Evolutionary conservation across 768 basidiomycete species (phyloP).

Genomic region (Brasilioporus rufonigricans): DNA sequence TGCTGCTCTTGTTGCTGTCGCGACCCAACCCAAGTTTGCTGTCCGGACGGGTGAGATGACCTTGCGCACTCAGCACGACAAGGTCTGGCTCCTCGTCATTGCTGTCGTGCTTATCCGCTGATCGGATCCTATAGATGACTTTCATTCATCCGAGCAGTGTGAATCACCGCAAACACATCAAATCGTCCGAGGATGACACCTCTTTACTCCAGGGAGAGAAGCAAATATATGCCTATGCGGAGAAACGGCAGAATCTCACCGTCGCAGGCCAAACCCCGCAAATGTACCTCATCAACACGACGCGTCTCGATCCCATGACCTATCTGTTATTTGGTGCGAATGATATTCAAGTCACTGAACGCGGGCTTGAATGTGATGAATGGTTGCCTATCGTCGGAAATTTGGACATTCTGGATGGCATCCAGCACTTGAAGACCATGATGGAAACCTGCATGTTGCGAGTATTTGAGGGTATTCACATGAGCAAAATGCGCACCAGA

Average conservation of each 20-base stretch:
- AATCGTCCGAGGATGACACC: conserved; percentile 18
- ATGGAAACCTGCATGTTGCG: conserved; percentile 85
- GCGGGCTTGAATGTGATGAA: conserved; percentile 81
- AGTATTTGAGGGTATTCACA: conserved; percentile 81
- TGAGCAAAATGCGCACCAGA: conserved; percentile 33
- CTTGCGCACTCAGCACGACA: conserved; percentile 77
- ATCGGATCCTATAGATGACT: conserved; percentile 46
- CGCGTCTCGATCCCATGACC: conserved; percentile 82
- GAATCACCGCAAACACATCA: conserved; percentile 61
- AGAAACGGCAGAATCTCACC: conserved; percentile 79
- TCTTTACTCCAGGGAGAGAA: conserved; percentile 45
- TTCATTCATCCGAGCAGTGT: conserved; percentile 87
- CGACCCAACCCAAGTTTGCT: conserved; percentile 89
- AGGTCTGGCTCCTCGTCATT: conserved; percentile 46
- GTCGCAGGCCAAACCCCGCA: conserved; percentile 45
- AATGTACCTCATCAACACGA: conserved; percentile 76
- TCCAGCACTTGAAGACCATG: conserved; percentile 75
- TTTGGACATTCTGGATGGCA: conserved; percentile 70
- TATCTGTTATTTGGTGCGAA: conserved; percentile 92
- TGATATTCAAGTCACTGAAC: conserved; percentile 62
- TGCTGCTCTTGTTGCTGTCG: conserved; percentile 80
- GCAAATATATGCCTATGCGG: conserved; percentile 77
- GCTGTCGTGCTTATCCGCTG: conserved; percentile 9
- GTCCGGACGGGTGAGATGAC: conserved; percentile 66
- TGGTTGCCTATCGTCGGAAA: conserved; percentile 87